These are phyloP conservation scores for Tolypocladium ophioglossoides DNA, from an alignment of 2,329 filamentous ascomycete genomes.

Conservation along the genomic window DNA sequence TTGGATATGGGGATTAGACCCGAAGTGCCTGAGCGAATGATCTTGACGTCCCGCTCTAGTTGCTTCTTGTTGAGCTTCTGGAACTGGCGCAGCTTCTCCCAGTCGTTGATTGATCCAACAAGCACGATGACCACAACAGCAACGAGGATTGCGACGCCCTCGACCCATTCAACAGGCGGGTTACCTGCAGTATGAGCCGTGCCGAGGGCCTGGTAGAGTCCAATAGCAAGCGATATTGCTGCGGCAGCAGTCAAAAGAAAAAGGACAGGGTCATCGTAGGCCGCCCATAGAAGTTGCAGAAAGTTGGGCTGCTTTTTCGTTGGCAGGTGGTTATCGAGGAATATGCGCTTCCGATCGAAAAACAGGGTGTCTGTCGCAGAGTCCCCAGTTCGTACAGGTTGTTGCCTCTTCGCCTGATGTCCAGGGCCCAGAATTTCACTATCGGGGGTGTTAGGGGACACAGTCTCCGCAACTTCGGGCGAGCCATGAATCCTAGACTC, in stretches of 20 bases:
- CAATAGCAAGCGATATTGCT: conserved; percentile 53
- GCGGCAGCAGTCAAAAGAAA: conserved; percentile 56
- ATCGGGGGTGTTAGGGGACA: too few species aligned
- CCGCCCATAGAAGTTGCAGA: background rate
- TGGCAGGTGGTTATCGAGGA: background rate
- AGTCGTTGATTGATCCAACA: conserved; percentile 45
- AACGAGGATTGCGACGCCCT: conserved; percentile 50
- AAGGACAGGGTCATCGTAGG: conserved; percentile 30
- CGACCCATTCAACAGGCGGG: conserved; percentile 50
- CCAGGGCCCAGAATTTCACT: too few species aligned
- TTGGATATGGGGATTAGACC: conserved; percentile 56
- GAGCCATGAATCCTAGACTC: background rate
- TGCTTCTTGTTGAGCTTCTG: conserved; percentile 44
- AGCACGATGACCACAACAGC: conserved; percentile 5
- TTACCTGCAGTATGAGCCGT: conserved; percentile 27
- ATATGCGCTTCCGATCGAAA: background rate
- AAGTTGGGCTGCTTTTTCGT: background rate
- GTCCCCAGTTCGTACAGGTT: too few species aligned
- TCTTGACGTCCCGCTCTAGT: conserved; percentile 41
- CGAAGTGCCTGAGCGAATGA: conserved; percentile 55
- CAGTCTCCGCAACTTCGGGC: too few species aligned
- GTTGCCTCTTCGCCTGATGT: too few species aligned
- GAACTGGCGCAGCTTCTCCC: conserved; percentile 58
- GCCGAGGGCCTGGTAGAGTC: conserved; percentile 55
- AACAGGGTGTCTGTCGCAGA: background rate